phyloP scores from a whole-genome alignment of 2,329 filamentous ascomycete genomes.

The Ophiostoma quercus region DNA sequence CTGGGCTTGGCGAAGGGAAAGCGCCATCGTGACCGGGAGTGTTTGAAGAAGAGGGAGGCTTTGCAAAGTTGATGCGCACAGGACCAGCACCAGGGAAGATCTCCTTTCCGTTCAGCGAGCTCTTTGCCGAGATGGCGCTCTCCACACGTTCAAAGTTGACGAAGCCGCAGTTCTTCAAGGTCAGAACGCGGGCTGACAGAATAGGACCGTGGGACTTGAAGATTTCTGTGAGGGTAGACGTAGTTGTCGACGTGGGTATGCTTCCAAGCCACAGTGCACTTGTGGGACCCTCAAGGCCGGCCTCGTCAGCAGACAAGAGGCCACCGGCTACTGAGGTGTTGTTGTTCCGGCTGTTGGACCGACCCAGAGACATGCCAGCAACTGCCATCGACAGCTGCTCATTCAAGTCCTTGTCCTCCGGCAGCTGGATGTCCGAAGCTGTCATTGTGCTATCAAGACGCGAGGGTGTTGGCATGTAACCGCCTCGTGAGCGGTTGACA shows the following conservation, averaged over 20 bases:
- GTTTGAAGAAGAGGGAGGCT: slow-evolving; percentile 82
- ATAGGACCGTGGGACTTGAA: slow-evolving; percentile 92
- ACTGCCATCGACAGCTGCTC: slow-evolving; percentile 71
- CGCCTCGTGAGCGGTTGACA: slow-evolving; percentile 53
- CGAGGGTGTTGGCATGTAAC: slow-evolving; percentile 56
- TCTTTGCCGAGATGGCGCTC: slow-evolving; percentile 83
- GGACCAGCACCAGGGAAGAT: slow-evolving; percentile 96
- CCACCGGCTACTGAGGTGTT: slow-evolving; percentile 39
- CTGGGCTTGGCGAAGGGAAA: slow-evolving; percentile 87
- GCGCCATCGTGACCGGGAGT: slow-evolving; percentile 83
- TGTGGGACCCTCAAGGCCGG: slow-evolving; percentile 80
- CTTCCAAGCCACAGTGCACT: slow-evolving; percentile 95
- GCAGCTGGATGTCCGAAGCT: slow-evolving; percentile 66
- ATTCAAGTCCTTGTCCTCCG: slow-evolving; percentile 73
- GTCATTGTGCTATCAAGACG: slow-evolving; percentile 71
- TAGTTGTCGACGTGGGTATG: slow-evolving; percentile 93
- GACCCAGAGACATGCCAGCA: slow-evolving; percentile 68
- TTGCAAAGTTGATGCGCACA: slow-evolving; percentile 93
- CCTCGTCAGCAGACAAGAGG: slow-evolving; percentile 68
- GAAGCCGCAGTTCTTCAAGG: slow-evolving; percentile 98
- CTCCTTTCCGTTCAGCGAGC: slow-evolving; percentile 87
- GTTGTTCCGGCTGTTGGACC: slow-evolving; percentile 61
- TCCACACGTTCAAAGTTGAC: slow-evolving; percentile 94
- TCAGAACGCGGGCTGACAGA: slow-evolving; percentile 84
- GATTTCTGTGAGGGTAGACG: slow-evolving; percentile 89